Evolutionary conservation across 2,329 filamentous ascomycete genomes (phyloP), one percentile per base, ranked within the genome.

Genomic region (Massarina eburnea): DNA sequence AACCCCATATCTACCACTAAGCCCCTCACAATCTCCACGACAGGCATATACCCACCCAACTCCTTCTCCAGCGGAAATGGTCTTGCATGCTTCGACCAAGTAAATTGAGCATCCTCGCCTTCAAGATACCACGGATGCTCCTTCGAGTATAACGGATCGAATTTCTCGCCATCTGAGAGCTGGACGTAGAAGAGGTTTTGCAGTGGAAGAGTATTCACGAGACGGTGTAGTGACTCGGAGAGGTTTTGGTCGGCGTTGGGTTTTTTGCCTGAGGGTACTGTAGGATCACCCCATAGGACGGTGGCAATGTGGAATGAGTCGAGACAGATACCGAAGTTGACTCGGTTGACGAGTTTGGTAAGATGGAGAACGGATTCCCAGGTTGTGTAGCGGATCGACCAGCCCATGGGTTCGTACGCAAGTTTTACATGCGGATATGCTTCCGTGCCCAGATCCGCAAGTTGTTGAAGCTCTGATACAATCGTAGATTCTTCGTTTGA

Each of bases 281-380:
- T 37, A 0, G 56, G 55, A 18, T 51, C 49, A 0, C 46, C 58
- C 41, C 48, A 61, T 2, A 61, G 24, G 1, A 51, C 41, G 12
- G 45, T 56, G 3, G 51, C 56, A 45, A 90, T 84, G 66, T 90
- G 88, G 71, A 88, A 91, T 0, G 84, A 88, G 68, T 91, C 86
- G 17, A 90, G 74, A 61, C 85, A 89, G 30, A 89, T 71, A 3
- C 86, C 86, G 58, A 91, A 89, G 67, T 90, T 91, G 8, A 76
- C 70, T 5, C 84, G 67, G 64, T 87, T 74, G 19, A 89, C 84
- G 5, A 71, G 71, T 51, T 76, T 66, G 1, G 89, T 80, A 1
- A 89, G 71, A 1, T 82, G 79, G 81, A 84, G 89, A 47, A 77
- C 79, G 14, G 73, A 71, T 63, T 89, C 85, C 88, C 88, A 91